phyloP scores from a whole-genome alignment of 495 filamentous ascomycete genomes.

The Trichocladium antarcticum region DNA sequence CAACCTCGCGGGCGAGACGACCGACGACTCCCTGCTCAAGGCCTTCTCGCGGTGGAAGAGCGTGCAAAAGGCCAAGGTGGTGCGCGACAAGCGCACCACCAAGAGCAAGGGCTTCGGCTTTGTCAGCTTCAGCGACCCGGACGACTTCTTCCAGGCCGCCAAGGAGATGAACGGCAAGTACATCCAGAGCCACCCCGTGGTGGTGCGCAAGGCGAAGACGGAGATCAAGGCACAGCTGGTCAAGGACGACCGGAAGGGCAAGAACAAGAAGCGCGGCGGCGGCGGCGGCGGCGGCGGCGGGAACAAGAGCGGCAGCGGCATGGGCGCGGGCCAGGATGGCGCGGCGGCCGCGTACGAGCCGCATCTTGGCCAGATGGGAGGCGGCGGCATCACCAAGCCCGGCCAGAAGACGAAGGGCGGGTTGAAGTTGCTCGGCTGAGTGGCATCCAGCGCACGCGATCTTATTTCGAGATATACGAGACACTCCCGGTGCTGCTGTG shows the following conservation, averaged over 20 bases:
- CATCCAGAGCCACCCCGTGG: conserved; percentile 89
- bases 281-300: conserved; percentile 14
- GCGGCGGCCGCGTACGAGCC: conserved; percentile 32
- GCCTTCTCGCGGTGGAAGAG: conserved; percentile 82
- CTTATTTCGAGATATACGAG: too few species aligned
- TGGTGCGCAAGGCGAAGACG: conserved; percentile 75
- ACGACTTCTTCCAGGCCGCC: conserved; percentile 89
- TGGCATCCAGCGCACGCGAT: too few species aligned
- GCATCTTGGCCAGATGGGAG: conserved; percentile 36
- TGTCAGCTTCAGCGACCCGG: conserved; percentile 86
- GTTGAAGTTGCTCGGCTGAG: conserved; percentile 63
- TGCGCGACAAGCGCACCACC: conserved; percentile 87
- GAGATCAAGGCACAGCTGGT: conserved; percentile 63
- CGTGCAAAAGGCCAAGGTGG: conserved; percentile 85
- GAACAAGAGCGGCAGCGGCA: conserved; percentile 28
- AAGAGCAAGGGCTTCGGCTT: conserved; percentile 96
- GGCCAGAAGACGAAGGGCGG: conserved; percentile 70
- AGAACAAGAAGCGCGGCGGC: conserved; percentile 20
- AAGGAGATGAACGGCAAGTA: conserved; percentile 99
- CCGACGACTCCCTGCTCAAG: conserved; percentile 88
- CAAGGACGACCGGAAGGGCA: conserved; percentile 32
- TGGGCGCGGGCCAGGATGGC: conserved; percentile 17
- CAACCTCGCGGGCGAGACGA: conserved; percentile 96
- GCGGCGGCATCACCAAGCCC: conserved; percentile 65
- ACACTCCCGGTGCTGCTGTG: too few species aligned